These are phyloP conservation scores for Thymus quinquecostatus DNA, from an alignment of 257 asterid genomes.

Conservation along the genomic window DNA sequence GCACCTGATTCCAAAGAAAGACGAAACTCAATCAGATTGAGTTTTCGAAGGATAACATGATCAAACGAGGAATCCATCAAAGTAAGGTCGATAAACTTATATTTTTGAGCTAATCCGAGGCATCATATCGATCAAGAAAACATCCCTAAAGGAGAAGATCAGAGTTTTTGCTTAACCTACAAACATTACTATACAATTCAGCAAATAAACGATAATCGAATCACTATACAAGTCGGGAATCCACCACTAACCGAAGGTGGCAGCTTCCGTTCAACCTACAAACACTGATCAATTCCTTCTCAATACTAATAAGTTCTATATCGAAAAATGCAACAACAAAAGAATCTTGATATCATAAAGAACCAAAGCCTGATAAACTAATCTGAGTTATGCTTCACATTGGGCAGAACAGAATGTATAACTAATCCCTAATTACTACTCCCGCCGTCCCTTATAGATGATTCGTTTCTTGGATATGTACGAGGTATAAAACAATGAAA, in stretches of 20 bases:
- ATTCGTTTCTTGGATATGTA: too few relatives aligned
- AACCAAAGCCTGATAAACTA: not conserved
- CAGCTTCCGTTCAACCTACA: not conserved
- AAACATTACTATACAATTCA: not conserved
- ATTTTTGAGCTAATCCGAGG: not conserved
- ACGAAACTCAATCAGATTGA: not conserved
- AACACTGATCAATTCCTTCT: conserved; percentile 1
- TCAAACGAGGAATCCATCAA: not conserved
- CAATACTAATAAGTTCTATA: not conserved
- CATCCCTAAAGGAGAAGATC: not conserved
- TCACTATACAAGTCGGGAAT: too few relatives aligned
- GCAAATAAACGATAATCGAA: not conserved
- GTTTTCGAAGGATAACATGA: not conserved
- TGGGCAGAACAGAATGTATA: not conserved
- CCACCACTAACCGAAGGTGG: not conserved
- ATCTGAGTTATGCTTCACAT: not conserved
- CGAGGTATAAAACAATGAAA: too few relatives aligned
- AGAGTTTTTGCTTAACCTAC: not conserved
- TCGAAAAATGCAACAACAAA: not conserved
- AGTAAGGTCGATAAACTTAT: not conserved
- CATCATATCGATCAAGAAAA: not conserved
- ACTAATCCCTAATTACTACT: too few relatives aligned
- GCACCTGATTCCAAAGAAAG: conserved; percentile 50
- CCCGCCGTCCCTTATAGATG: too few relatives aligned
- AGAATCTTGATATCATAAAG: too few relatives aligned